Evolutionary conservation across 192 early-diverging fungal genomes (phyloP).

Genomic region (Mortierella claussenii): DNA sequence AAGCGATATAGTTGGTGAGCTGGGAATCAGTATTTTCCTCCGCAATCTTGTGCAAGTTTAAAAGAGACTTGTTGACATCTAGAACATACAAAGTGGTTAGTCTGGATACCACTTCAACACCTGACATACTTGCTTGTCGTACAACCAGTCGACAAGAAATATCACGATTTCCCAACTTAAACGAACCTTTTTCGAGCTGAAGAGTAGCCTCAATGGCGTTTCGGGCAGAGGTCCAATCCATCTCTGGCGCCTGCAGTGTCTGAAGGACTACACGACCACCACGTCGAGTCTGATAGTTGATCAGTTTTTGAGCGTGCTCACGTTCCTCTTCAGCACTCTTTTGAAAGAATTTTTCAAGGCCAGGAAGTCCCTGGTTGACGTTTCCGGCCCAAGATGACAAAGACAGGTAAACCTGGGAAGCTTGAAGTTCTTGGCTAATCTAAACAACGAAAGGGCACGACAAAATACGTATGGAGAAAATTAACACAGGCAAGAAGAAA

Average conservation of each 20-base stretch:
- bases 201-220: conserved; percentile 68
- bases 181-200: conserved; percentile 64
- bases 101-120: too few species aligned
- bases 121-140: background rate
- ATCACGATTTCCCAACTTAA: background rate
- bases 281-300: conserved; percentile 65
- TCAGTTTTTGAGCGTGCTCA: conserved; percentile 59
- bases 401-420: conserved; percentile 66
- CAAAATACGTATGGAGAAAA: background rate
- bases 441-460: conserved; percentile 13
- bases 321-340: conserved; percentile 60
- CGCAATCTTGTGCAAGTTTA: conserved; percentile 64
- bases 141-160: background rate
- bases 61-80: conserved; percentile 69
- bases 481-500: background rate
- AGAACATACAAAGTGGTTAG: background rate
- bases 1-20: conserved; percentile 64
- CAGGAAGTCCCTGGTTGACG: conserved; percentile 59
- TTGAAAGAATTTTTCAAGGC: conserved; percentile 65
- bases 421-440: conserved; percentile 69
- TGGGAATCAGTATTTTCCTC: conserved; percentile 65
- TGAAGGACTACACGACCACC: conserved; percentile 65
- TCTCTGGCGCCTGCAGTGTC: conserved; percentile 61
- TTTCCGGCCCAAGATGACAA: conserved; percentile 63
- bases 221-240: conserved; percentile 66